These are phyloP conservation scores for Aphanomyces euteiches DNA, from an alignment of 352 stramenopile genomes.

Conservation along the genomic window DNA sequence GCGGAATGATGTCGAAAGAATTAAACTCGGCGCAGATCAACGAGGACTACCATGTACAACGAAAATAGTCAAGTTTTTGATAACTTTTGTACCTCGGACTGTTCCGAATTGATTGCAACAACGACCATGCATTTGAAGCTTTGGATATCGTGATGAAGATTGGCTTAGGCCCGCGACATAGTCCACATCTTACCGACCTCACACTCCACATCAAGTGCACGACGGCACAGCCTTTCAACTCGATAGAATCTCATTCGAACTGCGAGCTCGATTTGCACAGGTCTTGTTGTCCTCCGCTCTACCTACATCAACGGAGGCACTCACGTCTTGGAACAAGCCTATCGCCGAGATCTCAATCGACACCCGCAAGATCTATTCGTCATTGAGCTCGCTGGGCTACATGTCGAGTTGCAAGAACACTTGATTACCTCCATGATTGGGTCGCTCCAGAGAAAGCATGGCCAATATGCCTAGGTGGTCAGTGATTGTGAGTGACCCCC, in stretches of 20 bases:
- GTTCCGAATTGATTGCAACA: no score
- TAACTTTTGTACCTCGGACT: no score
- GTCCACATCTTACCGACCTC: no score
- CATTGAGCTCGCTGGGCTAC: slow-evolving; percentile 50
- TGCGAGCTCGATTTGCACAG: neutral
- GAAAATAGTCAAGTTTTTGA: no score
- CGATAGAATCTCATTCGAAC: neutral
- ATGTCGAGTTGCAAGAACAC: slow-evolving; percentile 66
- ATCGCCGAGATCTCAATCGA: slow-evolving; percentile 68
- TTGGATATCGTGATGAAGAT: no score
- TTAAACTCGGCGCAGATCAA: no score
- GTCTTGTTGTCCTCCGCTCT: slow-evolving; percentile 40
- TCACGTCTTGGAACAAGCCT: slow-evolving; percentile 43
- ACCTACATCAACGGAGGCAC: slow-evolving; percentile 54
- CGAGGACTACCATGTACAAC: no score
- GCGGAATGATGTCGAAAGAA: no score
- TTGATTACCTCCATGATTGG: slow-evolving; percentile 65
- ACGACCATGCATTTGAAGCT: no score
- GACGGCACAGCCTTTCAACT: no score
- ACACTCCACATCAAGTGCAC: no score
- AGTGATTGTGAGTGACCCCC: slow-evolving; percentile 64
- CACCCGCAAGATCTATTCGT: slow-evolving; percentile 59
- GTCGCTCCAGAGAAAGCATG: slow-evolving; percentile 47
- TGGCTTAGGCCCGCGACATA: no score
- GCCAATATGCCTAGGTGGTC: slow-evolving; percentile 52